These are phyloP conservation scores for Hydnomerulius pinastri DNA, from an alignment of 768 basidiomycete species.

Conservation along the genomic window DNA sequence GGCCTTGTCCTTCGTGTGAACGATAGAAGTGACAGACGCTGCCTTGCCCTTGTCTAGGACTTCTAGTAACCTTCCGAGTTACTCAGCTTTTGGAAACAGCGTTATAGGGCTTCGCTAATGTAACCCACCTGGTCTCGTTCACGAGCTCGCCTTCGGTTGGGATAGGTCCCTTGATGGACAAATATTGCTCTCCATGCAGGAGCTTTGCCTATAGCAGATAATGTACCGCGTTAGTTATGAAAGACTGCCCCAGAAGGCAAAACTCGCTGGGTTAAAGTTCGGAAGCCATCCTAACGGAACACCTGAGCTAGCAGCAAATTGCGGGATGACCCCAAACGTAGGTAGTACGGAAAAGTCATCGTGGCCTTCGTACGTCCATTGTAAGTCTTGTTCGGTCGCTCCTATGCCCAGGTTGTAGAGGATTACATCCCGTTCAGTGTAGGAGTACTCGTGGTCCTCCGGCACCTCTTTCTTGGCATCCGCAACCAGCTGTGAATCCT, in stretches of 20 bases:
- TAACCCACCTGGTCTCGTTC: slow-evolving; percentile 64
- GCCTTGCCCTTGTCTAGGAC: slow-evolving; percentile 93
- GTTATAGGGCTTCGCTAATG: neutral
- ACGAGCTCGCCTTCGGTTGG: slow-evolving; percentile 83
- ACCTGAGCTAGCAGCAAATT: slow-evolving; percentile 71
- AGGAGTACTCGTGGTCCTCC: slow-evolving; percentile 64
- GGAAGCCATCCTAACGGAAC: slow-evolving; percentile 86
- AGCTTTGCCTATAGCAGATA: slow-evolving; percentile 70
- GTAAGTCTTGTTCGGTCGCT: slow-evolving; percentile 88
- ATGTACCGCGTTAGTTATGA: neutral
- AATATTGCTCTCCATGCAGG: slow-evolving; percentile 97
- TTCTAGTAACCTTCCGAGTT: slow-evolving; percentile 59
- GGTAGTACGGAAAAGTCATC: slow-evolving; percentile 86
- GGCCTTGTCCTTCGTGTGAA: slow-evolving; percentile 77
- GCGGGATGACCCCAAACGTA: slow-evolving; percentile 95
- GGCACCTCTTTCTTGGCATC: slow-evolving; percentile 71
- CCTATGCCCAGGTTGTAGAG: slow-evolving; percentile 96
- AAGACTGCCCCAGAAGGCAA: neutral
- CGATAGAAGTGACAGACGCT: slow-evolving; percentile 79
- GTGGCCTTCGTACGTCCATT: slow-evolving; percentile 89
- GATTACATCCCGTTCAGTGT: slow-evolving; percentile 88
- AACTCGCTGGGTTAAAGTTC: slow-evolving; percentile 85
- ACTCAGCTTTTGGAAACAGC: too few species aligned
- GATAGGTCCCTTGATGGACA: slow-evolving; percentile 83
- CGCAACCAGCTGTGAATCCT: slow-evolving; percentile 80